These are phyloP conservation scores for Podaxis mareebaensis DNA, from an alignment of 768 basidiomycete species.

Conservation along the genomic window DNA sequence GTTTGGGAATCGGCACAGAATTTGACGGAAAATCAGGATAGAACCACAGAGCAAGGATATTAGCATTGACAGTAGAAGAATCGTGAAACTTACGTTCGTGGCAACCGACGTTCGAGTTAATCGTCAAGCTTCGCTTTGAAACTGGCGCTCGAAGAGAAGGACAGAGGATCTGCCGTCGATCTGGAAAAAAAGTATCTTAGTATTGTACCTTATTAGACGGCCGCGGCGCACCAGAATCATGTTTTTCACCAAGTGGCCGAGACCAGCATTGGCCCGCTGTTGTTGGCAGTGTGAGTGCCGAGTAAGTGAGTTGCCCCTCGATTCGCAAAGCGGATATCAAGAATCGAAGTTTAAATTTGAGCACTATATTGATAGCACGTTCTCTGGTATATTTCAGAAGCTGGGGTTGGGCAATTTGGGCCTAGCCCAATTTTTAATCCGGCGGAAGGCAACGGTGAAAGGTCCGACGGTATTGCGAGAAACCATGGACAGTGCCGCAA, in stretches of 20 bases:
- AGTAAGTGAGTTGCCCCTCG: not conserved
- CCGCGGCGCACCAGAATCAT: not conserved
- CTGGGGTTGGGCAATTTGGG: too few species aligned
- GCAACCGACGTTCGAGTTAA: conserved; percentile 11
- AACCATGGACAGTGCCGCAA: too few species aligned
- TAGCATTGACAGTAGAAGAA: conserved; percentile 4
- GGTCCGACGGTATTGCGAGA: too few species aligned
- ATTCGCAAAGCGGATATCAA: not conserved
- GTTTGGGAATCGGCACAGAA: not conserved
- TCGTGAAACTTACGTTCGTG: conserved; percentile 9
- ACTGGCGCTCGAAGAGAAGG: not conserved
- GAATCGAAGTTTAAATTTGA: not conserved
- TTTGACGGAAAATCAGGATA: conserved; percentile 8
- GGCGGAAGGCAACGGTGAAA: too few species aligned
- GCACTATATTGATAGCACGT: not conserved
- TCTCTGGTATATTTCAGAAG: not conserved
- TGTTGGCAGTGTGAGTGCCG: not conserved
- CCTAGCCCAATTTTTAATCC: too few species aligned
- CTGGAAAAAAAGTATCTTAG: not conserved
- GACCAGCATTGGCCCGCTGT: too few species aligned
- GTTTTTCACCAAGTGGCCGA: not conserved
- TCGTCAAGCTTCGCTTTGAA: conserved; percentile 13
- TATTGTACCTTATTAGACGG: not conserved
- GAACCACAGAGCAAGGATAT: conserved; percentile 7
- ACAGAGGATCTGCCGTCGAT: not conserved